Conservation (phyloP, 202 grass and related monocot species). For the Schoenoplectus tabernaemontani region DNA sequence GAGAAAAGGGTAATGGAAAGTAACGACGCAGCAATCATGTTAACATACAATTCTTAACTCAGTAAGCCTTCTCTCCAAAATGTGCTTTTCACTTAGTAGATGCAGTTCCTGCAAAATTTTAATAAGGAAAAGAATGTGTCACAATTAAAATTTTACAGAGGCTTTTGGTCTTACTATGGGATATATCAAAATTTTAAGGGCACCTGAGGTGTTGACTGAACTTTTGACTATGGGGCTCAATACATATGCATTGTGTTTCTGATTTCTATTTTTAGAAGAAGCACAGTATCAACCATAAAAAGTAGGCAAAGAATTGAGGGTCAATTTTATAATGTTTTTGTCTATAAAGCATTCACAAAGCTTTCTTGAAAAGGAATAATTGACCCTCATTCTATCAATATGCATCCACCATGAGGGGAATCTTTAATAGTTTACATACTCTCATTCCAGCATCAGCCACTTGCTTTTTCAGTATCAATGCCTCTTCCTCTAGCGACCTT, state of each 20-base stretch:
- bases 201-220: not conserved
- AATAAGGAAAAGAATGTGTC: constrained; percentile 19
- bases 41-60: constrained; percentile 76
- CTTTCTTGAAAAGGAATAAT: not conserved
- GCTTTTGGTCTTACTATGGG: not conserved
- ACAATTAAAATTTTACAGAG: constrained; percentile 6
- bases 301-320: not conserved
- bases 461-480: constrained; percentile 67
- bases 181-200: not conserved
- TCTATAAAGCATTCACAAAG: not conserved
- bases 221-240: not conserved
- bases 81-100: constrained; percentile 85
- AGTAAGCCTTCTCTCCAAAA: constrained; percentile 77
- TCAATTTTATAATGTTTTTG: not conserved
- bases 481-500: constrained; percentile 73
- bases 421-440: constrained; percentile 30
- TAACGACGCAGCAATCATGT: not conserved
- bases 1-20: constrained; percentile 17
- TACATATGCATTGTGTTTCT: not conserved
- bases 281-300: not conserved
- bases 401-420: not conserved
- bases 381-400: not conserved
- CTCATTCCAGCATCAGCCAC: constrained; percentile 63
- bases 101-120: constrained; percentile 51
- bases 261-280: not conserved